Evolutionary conservation across 192 early-diverging fungal genomes (phyloP), one percentile per base, ranked within the genome.

Genomic region (Funneliformis geosporum): DNA sequence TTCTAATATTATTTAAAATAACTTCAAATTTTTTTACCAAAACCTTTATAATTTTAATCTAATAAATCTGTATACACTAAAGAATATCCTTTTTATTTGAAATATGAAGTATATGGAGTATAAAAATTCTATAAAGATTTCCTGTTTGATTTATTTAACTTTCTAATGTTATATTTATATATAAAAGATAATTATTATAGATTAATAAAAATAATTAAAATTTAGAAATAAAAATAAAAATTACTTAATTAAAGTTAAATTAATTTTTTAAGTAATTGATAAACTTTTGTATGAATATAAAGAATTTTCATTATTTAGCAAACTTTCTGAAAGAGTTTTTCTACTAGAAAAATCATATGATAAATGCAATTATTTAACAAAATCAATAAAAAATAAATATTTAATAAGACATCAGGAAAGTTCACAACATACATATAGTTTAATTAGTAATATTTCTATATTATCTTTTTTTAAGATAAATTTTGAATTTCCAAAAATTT

Each of bases 41-140:
- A n/a, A 33, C 33, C 4, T 73, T 59, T 5, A 16, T 74, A 28
- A 38, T 0, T 60, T 74, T 59, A 1, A 33, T 28, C 33, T 59
- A 38, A 69, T 40, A 38, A 67, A 67, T 67, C 7, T 28, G 2
- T 38, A 69, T 38, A 16, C 42, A 28, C 9, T 50, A 74, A 50
- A 74, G 33, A 42, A 33, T 21, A 28, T 50, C 50, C 6, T 33
- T 23, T 8, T 28, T 12, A 74, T 59, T 18, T 59, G 50, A 14
- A 14, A 50, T 74, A 42, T 74, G 33, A 11, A 74, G 39, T 18
- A 74, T 50, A 74, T n/a, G n/a, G n/a, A n/a, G n/a, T n/a, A n/a
- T n/a, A n/a, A n/a, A 74, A 74, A 38, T 74, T 73, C 33, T 27
- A 59, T n/a, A 60, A 39, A 27, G 28, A 73, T 50, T 73, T 50